Evolutionary conservation across 345 rosid species (phyloP).

Genomic region (Hypericum perforatum): DNA sequence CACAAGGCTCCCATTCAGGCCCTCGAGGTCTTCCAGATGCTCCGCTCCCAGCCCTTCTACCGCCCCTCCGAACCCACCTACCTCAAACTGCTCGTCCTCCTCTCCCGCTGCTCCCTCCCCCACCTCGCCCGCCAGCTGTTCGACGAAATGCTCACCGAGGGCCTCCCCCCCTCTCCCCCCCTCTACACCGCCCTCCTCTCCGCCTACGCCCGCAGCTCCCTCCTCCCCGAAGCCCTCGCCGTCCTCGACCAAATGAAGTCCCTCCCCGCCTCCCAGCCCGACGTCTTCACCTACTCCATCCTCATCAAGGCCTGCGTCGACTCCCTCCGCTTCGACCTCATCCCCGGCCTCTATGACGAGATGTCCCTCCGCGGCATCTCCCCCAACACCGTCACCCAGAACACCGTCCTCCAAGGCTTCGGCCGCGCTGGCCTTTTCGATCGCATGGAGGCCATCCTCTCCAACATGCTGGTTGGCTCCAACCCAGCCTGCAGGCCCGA

Average conservation of each 20-base stretch:
- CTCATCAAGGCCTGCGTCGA: slow-evolving; percentile 70
- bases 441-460: no score
- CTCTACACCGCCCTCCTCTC: slow-evolving; percentile 76
- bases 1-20: slow-evolving; percentile 79
- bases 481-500: slow-evolving; percentile 59
- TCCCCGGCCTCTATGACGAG: slow-evolving; percentile 47
- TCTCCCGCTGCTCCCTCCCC: slow-evolving; percentile 65
- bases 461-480: no score
- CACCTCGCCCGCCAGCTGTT: slow-evolving; percentile 57
- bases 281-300: slow-evolving; percentile 68
- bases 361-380: slow-evolving; percentile 62
- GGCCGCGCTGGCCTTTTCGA: no score
- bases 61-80: slow-evolving; percentile 75
- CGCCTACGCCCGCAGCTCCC: slow-evolving; percentile 60
- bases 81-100: slow-evolving; percentile 67
- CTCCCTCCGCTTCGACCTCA: slow-evolving; percentile 45
- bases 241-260: slow-evolving; percentile 52
- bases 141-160: slow-evolving; percentile 71
- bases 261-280: slow-evolving; percentile 70
- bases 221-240: slow-evolving; percentile 55
- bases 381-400: slow-evolving; percentile 82
- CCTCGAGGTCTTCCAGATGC: slow-evolving; percentile 72
- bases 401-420: slow-evolving; percentile 74
- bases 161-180: slow-evolving; percentile 55
- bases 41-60: slow-evolving; percentile 60